Percentiles rank a stretch among this genome's conserved stretches.
These are phyloP conservation scores for Populus trichocarpa DNA, from an alignment of 441 rosid genomes.

Conservation along the genomic window DNA sequence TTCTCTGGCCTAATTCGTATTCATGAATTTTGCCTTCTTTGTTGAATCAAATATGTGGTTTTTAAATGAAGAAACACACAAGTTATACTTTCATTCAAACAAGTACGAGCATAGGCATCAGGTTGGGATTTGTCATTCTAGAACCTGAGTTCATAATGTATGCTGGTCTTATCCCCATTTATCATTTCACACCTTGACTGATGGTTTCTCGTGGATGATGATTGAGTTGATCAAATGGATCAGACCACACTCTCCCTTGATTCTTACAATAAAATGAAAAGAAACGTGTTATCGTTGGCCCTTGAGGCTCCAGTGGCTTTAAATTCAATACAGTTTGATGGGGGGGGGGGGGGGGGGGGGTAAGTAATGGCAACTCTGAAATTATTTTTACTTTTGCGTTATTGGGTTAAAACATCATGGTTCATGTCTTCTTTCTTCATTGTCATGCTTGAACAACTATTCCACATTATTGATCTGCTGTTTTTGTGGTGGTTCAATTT, in stretches of 20 bases:
- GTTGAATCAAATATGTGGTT: neutral
- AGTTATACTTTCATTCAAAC: neutral
- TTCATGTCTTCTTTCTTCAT: neutral
- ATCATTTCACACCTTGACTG: neutral
- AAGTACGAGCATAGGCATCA: neutral
- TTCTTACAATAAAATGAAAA: neutral
- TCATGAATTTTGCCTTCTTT: neutral
- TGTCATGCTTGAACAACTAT: neutral
- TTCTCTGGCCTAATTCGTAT: neutral
- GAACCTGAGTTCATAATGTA: neutral
- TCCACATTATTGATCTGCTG: neutral
- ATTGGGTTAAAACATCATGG: neutral
- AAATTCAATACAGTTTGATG: neutral
- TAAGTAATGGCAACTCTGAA: neutral
- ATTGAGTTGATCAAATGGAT: neutral
- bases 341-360: too few relatives aligned
- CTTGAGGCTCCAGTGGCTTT: neutral
- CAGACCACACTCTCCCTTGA: neutral
- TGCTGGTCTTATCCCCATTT: neutral
- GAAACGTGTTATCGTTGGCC: neutral
- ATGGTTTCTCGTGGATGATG: neutral
- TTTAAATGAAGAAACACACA: neutral
- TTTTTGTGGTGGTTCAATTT: constrained; percentile 21
- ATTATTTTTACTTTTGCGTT: neutral
- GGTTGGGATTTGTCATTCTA: neutral